Evolutionary conservation across 305 asterid genomes (phyloP).

Genomic region (Lippia alba): DNA sequence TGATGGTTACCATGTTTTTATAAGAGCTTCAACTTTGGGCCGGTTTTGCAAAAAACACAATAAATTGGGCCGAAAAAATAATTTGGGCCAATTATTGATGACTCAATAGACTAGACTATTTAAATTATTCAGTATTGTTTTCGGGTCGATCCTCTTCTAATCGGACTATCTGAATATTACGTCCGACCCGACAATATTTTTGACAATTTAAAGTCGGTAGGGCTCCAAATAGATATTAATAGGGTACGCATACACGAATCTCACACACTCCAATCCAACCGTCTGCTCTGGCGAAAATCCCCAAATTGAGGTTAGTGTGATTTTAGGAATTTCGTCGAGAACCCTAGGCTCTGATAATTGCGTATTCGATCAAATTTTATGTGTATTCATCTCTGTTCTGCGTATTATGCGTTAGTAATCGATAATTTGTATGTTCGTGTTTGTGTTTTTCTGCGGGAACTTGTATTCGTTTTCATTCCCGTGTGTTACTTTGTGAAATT

Average conservation of each 20-base stretch:
- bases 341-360: slow-evolving; percentile 27
- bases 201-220: slow-evolving; percentile 5
- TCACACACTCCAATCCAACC: neutral
- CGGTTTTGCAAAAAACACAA: too few relatives aligned
- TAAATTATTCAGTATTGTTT: too few relatives aligned
- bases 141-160: neutral
- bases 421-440: too few relatives aligned
- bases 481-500: too few relatives aligned
- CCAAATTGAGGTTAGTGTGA: slow-evolving; percentile 15
- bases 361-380: neutral
- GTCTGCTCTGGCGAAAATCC: neutral
- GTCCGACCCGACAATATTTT: neutral
- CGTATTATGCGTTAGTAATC: neutral
- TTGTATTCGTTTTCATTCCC: too few relatives aligned
- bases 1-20: too few relatives aligned
- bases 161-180: neutral
- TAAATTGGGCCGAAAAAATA: too few relatives aligned
- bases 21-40: too few relatives aligned
- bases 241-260: neutral
- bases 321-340: slow-evolving; percentile 1
- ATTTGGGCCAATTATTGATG: too few relatives aligned
- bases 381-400: neutral
- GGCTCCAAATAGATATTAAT: neutral
- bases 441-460: too few relatives aligned
- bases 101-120: too few relatives aligned